Base-by-base conservation (phyloP, 164 flowering plant genomes). In the Tetrastigma voinierianum region DNA sequence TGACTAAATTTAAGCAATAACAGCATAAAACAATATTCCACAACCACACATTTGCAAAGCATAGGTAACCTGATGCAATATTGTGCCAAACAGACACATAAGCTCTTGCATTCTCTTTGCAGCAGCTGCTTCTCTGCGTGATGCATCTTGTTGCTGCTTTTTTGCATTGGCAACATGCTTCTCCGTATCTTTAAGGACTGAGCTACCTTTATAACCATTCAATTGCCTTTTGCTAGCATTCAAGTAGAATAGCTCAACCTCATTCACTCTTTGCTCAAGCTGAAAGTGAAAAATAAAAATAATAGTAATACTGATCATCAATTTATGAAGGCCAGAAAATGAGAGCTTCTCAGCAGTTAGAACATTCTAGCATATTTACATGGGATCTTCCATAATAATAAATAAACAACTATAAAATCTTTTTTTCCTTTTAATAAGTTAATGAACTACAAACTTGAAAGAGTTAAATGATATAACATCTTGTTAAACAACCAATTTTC, bases 81-180 rank as follows among this genome's bases (percentile, higher is more conserved):
- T 84, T 46, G 78, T 75, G 44, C 73, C 77, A 64, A 89, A 86
- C 45, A 90, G 93, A 46, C 86, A 85, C 74, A 90, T 88, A 51
- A 93, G 93, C 60, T 89, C 94, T 72, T 89, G 91, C 91, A 86
- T 90, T 85, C 97, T 83, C 83, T 83, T 88, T 21, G 82, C 68
- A 64, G 81, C 71, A 75, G 87, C 83, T 59, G 86, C 82, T 80
- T 87, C 93, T 61, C 82, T 77, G 57, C 61, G 69, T 17, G 80
- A 55, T 62, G 88, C 83, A 73, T 85, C 90, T 65, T 79, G 87
- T 25, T 79, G 91, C 69, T 74, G 86, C 78, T 85, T 89, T 70
- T 71, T 81, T 48, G 60, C 62, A 66, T 67, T 59, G 9, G 69
- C 3, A 24, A 72, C 11, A 49, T 67, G 73, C 67, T 73, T 89